Base-by-base conservation (phyloP, 2,329 filamentous ascomycete species). In the Pseudocercospora vitis region DNA sequence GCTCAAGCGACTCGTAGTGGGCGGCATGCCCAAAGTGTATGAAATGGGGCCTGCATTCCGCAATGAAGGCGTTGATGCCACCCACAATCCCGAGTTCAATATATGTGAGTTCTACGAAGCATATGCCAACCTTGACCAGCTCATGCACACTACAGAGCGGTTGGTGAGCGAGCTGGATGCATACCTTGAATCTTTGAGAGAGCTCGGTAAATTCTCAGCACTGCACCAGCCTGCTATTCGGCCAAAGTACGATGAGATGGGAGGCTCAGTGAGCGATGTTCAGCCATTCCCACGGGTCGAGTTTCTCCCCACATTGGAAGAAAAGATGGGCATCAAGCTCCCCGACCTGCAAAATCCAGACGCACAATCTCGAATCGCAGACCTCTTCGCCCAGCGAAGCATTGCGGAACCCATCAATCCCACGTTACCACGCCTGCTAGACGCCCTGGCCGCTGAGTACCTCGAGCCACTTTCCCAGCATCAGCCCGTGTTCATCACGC, bases 101-200 rank as follows among this genome's bases (percentile, higher is more conserved):
- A 97, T 89, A 56, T 97, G 92, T 76, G 94, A 99, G 73, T 97
- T 96, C 74, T 99, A 99, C 73, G 86, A 88, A 57, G 86, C 91
- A 2, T 95, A 91, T 65, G 84, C 87, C 56, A 88, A 86, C 59
- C 79, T 96, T 0, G 76, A 84, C 29, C 82, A 88, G 35, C 76
- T 97, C 47, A 91, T 95, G 66, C 68, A 72, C 16, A 82, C 85
- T 68, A 97, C 92, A 0, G 88, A 94, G 69, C 75, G 79, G 11
- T 73, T 97, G 44, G 72, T 96, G 26, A 75, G 45, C 28, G 54
- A 45, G 14, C 16, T 57, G 24, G 35, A 45, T 28, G 40, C 50
- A 12, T 23, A 45, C 21, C 18, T 44, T 12, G 32, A 52, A 11
- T 31, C 31, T 16, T 9, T 29, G 18, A 29, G 47, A 16, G 28